These are phyloP conservation scores for Xanthoceras sorbifolium DNA, from an alignment of 345 rosid genomes.

Conservation along the genomic window DNA sequence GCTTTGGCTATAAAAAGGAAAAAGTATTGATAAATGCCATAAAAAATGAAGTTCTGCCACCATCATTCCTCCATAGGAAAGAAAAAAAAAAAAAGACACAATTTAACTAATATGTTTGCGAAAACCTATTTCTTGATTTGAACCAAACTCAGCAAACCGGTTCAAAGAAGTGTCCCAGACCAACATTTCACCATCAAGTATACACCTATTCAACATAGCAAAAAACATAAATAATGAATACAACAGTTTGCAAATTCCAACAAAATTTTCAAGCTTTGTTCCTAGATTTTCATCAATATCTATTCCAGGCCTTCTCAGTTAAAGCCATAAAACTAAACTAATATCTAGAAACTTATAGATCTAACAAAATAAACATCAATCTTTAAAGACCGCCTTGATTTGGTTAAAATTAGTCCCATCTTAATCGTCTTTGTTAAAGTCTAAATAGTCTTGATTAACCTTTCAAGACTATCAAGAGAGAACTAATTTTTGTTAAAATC, in stretches of 20 bases:
- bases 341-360: not conserved
- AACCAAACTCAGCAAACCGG: constrained; percentile 94
- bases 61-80: not conserved
- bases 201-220: constrained; percentile 56
- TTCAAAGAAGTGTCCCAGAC: constrained; percentile 89
- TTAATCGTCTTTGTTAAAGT: not conserved
- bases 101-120: constrained; percentile 11
- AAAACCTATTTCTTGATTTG: constrained; percentile 97
- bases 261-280: not conserved
- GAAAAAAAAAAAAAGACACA: constrained; percentile 10
- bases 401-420: not conserved
- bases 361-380: not conserved
- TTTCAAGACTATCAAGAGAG: not conserved
- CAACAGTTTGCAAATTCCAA: not conserved
- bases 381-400: not conserved
- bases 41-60: not conserved
- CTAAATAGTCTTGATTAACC: not conserved
- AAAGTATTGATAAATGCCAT: constrained; percentile 4
- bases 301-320: not conserved
- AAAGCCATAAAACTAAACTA: not conserved
- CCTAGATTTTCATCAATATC: not conserved
- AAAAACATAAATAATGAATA: constrained; percentile 9
- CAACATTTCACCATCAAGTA: constrained; percentile 98
- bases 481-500: no score
- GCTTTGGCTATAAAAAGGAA: constrained; percentile 73